Conservation (phyloP, 129 eudicot genomes). For the Dittrichia graveolens region DNA sequence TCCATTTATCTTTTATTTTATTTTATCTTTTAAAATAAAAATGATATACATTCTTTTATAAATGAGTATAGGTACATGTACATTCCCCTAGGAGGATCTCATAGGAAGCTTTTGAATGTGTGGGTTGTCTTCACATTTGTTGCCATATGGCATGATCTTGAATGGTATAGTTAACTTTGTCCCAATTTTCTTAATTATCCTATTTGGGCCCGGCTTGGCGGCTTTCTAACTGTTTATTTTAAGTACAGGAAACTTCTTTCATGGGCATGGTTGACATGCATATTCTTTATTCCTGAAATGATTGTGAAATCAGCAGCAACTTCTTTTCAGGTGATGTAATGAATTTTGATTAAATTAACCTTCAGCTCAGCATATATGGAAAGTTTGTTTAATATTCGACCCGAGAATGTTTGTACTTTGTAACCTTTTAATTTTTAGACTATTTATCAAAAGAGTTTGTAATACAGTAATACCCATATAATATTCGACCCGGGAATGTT, state of each 20-base stretch:
- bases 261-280: constrained; percentile 99
- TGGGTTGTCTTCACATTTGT: constrained; percentile 98
- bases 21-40: not conserved
- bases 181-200: not conserved
- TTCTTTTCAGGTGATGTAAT: constrained; percentile 55
- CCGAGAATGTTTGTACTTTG: not conserved
- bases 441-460: not conserved
- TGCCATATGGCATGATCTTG: constrained; percentile 98
- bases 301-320: constrained; percentile 72
- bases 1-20: not conserved
- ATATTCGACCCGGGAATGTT: not conserved
- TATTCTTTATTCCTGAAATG: constrained; percentile 93
- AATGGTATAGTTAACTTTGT: constrained; percentile 62
- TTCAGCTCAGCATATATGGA: constrained; percentile 8
- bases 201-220: constrained; percentile 8
- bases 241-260: constrained; percentile 94
- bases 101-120: constrained; percentile 81
- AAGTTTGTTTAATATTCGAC: not conserved
- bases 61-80: constrained; percentile 73
- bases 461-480: no score
- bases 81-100: constrained; percentile 94
- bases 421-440: not conserved
- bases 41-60: not conserved
- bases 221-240: constrained; percentile 14
- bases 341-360: not conserved